A percentile compares a stretch with the other conserved stretches of the same genome.
phyloP scores from a whole-genome alignment of 257 asterid species.

The Solanum chiquidenum region DNA sequence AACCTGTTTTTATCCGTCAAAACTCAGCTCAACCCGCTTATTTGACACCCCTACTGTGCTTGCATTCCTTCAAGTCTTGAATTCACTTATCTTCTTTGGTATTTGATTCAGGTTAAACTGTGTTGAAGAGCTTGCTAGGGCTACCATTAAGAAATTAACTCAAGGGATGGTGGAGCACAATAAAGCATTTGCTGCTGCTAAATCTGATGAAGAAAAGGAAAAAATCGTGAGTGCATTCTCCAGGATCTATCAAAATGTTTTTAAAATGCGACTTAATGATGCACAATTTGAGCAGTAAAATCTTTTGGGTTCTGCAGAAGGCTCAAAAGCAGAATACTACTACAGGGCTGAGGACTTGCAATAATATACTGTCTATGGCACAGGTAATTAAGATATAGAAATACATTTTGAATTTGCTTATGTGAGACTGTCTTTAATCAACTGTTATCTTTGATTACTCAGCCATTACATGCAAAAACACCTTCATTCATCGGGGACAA shows the following conservation, averaged over 20 bases:
- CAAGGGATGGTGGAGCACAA: constrained; percentile 68
- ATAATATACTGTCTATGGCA: constrained; percentile 77
- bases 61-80: not conserved
- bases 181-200: constrained; percentile 56
- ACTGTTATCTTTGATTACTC: constrained; percentile 6
- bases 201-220: constrained; percentile 73
- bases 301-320: constrained; percentile 38
- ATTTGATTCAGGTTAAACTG: constrained; percentile 46
- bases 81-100: not conserved
- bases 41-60: not conserved
- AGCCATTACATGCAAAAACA: constrained; percentile 74
- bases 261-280: not conserved
- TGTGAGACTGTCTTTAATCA: not conserved
- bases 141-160: constrained; percentile 58
- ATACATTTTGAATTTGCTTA: not conserved
- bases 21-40: not conserved
- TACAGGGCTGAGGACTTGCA: constrained; percentile 76
- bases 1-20: not conserved
- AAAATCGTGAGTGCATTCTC: constrained; percentile 49
- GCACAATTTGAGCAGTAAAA: not conserved
- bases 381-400: constrained; percentile 30
- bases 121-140: constrained; percentile 75
- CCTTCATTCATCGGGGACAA: constrained; percentile 84
- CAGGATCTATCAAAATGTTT: not conserved
- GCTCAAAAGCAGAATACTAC: constrained; percentile 59